phyloP scores from a whole-genome alignment of 495 filamentous ascomycete genomes.

The Bryoglossum gracile region DNA sequence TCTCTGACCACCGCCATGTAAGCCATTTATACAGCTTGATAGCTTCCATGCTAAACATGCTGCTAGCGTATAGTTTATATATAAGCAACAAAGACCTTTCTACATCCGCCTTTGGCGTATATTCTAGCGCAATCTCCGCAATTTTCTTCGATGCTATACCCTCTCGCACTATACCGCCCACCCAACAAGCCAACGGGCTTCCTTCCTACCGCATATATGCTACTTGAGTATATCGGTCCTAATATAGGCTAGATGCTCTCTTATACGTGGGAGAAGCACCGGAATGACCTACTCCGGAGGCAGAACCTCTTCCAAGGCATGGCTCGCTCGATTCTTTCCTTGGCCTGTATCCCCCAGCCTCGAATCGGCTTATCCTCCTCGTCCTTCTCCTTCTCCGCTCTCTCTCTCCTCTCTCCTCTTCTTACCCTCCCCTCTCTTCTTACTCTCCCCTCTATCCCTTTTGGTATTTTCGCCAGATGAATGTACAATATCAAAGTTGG shows the following conservation, averaged over 20 bases:
- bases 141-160: constrained; percentile 23
- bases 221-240: constrained; percentile 30
- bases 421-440: constrained; percentile 12
- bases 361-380: constrained; percentile 25
- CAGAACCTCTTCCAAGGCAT: constrained; percentile 27
- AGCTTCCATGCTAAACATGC: constrained; percentile 11
- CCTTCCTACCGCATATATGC: constrained; percentile 25
- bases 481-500: not conserved
- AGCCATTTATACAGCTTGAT: constrained; percentile 10
- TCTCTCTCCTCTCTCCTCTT: constrained; percentile 18
- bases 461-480: constrained; percentile 8
- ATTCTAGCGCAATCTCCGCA: constrained; percentile 22
- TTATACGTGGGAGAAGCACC: constrained; percentile 26
- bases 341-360: constrained; percentile 18
- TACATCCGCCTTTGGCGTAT: constrained; percentile 21
- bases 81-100: constrained; percentile 26
- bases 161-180: constrained; percentile 23
- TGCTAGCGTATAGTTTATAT: constrained; percentile 27
- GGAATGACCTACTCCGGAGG: constrained; percentile 16
- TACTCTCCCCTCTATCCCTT: constrained; percentile 9
- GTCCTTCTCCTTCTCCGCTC: constrained; percentile 13
- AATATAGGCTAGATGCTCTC: constrained; percentile 32
- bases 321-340: constrained; percentile 21
- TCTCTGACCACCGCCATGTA: constrained; percentile 27
- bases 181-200: constrained; percentile 16